Evolutionary conservation across 805 yeast species (phyloP).

Genomic region (Teunomyces stri): DNA sequence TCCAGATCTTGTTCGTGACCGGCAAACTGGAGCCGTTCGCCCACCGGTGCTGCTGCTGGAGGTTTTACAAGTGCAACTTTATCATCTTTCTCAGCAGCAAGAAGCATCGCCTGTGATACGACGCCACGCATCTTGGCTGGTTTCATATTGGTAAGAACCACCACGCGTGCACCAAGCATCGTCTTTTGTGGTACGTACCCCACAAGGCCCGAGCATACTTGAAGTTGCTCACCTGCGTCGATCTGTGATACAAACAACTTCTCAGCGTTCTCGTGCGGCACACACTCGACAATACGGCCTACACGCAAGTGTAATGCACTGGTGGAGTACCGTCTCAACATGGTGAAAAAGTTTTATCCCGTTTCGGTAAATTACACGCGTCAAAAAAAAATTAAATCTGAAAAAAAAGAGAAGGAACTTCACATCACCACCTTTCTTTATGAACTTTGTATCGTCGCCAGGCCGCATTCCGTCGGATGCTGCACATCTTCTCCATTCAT

Average conservation of each 20-base stretch:
- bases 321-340: constrained; percentile 10
- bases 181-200: constrained; percentile 37
- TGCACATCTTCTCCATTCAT: constrained; percentile 36
- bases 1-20: constrained; percentile 13
- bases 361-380: constrained; percentile 4
- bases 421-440: constrained; percentile 9
- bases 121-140: constrained; percentile 64
- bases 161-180: constrained; percentile 43
- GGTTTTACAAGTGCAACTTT: constrained; percentile 48
- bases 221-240: constrained; percentile 26
- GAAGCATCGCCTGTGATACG: constrained; percentile 60
- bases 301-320: constrained; percentile 32
- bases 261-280: constrained; percentile 56
- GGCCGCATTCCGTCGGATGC: constrained; percentile 45
- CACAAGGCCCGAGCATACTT: constrained; percentile 63
- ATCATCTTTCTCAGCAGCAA: constrained; percentile 49
- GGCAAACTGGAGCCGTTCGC: constrained; percentile 40
- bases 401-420: not conserved
- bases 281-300: constrained; percentile 48
- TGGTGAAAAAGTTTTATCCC: not conserved
- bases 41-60: constrained; percentile 36
- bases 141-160: constrained; percentile 56
- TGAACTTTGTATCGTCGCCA: constrained; percentile 46
- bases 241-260: constrained; percentile 57
- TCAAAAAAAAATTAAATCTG: not conserved